Base-by-base conservation (phyloP, 179 eudicot species). In the Heliamphora pulchella region DNA sequence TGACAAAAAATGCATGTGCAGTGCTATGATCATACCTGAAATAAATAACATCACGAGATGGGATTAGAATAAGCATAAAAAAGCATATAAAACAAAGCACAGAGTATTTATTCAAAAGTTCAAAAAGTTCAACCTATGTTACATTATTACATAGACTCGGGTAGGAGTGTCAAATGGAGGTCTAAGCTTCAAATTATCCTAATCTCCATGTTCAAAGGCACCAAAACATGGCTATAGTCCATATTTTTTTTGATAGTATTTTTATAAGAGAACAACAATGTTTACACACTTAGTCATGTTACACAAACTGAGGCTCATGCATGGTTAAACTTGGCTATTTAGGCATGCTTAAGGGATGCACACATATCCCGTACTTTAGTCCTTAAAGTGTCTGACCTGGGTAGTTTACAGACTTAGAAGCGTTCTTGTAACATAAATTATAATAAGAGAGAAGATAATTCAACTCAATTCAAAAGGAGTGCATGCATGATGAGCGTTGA, bases 21-120 rank as follows among this genome's bases (percentile, higher is more conserved):
- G 87, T 63, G 86, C 94, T 95, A 73, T 91, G 98, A 81, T 93
- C 98, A 87, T 93, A 95, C 89, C 98, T 95, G 97, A 87, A 86
- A 83, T 74, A 81, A 31, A 69, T 72, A 68, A 50, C 54, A 77
- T 5, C 71, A 80, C 15, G 51, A 77, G 50, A 74, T 47, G 20
- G 61, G 8, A 62, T 22, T 11, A 66, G 75, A 80, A 76, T 63
- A 59, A 76, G 75, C 80, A 62, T 18, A 11, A 22, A 61, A 14
- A 3, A 75, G 39, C 48, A 39, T 11, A 31, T 1, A 54, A 53
- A 11, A 71, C 46, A 22, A 64, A 53, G 22, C 47, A 18, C 8
- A 22, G 1, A 5, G 50, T 14, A 3, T 43, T 11, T 11, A 20
- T 18, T 48, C 47, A 13, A 76, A 76, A 59, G 43, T 59, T 75